phyloP scores from a whole-genome alignment of 2,329 filamentous ascomycete species.

The Fusarium sp. region DNA sequence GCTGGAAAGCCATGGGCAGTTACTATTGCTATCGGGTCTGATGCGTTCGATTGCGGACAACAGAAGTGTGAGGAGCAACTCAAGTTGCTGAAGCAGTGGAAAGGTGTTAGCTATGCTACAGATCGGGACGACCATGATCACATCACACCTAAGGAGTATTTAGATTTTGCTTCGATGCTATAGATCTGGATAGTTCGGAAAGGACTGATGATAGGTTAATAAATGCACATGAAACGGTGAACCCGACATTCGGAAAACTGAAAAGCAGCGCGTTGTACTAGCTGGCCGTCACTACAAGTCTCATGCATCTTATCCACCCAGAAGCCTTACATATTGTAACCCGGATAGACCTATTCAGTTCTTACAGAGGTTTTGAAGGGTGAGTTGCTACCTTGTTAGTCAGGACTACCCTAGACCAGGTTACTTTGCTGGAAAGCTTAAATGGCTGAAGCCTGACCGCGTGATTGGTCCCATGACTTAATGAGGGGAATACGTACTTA shows the following conservation, averaged over 20 bases:
- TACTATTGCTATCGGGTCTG: not conserved
- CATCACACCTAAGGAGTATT: not conserved
- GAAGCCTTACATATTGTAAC: no score
- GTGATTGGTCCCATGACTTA: not conserved
- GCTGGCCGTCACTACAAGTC: no score
- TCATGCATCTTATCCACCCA: no score
- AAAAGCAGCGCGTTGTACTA: no score
- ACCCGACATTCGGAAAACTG: no score
- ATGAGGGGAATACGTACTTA: not conserved
- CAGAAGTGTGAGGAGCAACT: not conserved
- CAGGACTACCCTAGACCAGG: not conserved
- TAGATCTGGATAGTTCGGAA: no score
- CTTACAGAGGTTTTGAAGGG: no score
- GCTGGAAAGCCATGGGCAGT: not conserved
- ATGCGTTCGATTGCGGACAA: not conserved
- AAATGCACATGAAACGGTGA: no score
- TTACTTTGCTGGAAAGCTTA: rapidly evolving
- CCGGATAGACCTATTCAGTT: no score
- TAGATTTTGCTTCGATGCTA: no score
- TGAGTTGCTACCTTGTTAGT: no score
- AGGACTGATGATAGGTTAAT: no score
- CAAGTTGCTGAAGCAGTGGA: not conserved
- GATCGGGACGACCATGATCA: not conserved
- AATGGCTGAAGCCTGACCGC: not conserved
- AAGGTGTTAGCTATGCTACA: not conserved